Evolutionary conservation across 129 eudicot species (phyloP).

Genomic region (Helianthus tuberosus): DNA sequence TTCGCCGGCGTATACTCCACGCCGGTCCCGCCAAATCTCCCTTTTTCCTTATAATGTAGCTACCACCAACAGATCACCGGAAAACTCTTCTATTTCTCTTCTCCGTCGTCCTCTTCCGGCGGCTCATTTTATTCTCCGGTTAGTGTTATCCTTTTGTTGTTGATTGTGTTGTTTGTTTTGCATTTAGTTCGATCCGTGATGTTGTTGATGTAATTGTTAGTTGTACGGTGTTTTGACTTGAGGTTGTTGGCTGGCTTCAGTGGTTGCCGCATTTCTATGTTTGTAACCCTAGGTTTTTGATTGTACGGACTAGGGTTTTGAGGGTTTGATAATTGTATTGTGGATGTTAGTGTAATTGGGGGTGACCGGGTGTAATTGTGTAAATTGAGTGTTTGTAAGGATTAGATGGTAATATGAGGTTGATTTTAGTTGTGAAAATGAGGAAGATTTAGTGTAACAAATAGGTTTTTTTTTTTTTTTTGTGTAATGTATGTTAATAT

Average conservation of each 20-base stretch:
- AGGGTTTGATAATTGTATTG: background rate
- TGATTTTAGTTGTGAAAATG: background rate
- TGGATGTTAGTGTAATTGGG: background rate
- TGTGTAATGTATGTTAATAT: too few relatives aligned
- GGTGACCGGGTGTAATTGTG: too few relatives aligned
- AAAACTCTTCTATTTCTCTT: background rate
- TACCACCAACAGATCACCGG: background rate
- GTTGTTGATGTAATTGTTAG: background rate
- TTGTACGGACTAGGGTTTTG: conserved; percentile 22
- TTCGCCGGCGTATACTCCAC: conserved; percentile 39
- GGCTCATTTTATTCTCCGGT: conserved; percentile 16
- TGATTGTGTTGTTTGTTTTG: background rate
- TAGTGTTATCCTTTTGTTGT: background rate
- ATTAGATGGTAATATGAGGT: too few relatives aligned
- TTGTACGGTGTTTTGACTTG: conserved; percentile 19
- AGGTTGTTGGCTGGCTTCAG: too few relatives aligned
- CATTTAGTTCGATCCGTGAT: conserved; percentile 21
- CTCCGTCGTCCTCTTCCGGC: background rate
- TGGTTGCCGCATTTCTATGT: too few relatives aligned
- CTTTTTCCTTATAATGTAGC: conserved; percentile 28
- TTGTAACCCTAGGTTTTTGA: background rate
- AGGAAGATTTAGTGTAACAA: background rate
- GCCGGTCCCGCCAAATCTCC: conserved; percentile 32
- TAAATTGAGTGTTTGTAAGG: too few relatives aligned
- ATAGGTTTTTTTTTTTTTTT: background rate